Evolutionary conservation across 257 asterid genomes (phyloP).

Genomic region (Lycium ferocissimum): DNA sequence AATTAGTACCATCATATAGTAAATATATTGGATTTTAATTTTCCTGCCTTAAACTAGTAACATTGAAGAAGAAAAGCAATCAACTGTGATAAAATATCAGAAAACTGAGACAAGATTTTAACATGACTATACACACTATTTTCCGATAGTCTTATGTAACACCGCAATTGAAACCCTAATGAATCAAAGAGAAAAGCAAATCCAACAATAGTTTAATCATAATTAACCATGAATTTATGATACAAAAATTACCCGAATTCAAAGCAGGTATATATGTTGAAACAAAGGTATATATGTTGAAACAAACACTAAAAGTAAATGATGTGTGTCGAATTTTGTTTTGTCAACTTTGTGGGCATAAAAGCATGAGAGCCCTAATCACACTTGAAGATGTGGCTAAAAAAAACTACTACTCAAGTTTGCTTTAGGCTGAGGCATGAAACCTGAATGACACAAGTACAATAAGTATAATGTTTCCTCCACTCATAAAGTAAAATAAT

Average conservation of each 20-base stretch:
- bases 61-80: not conserved
- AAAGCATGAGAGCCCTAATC: slow-evolving; percentile 35
- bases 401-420: slow-evolving; percentile 56
- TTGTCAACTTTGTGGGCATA: slow-evolving; percentile 33
- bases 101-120: not conserved
- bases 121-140: not conserved
- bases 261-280: not conserved
- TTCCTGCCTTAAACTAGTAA: not conserved
- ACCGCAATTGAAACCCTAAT: not conserved
- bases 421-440: slow-evolving; percentile 72
- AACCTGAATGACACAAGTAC: slow-evolving; percentile 43
- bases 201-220: not conserved
- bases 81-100: not conserved
- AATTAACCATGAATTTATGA: not conserved
- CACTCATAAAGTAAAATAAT: slow-evolving; percentile 47
- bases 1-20: not conserved
- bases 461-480: slow-evolving; percentile 27
- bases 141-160: not conserved
- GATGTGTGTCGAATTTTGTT: not conserved
- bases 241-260: not conserved
- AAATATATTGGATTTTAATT: not conserved
- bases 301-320: not conserved
- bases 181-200: not conserved
- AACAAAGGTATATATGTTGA: not conserved
- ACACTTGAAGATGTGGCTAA: slow-evolving; percentile 42